Evolutionary conservation across 192 early-diverging fungal genomes (phyloP).

Genomic region (Thoreauomyces humboldtii): DNA sequence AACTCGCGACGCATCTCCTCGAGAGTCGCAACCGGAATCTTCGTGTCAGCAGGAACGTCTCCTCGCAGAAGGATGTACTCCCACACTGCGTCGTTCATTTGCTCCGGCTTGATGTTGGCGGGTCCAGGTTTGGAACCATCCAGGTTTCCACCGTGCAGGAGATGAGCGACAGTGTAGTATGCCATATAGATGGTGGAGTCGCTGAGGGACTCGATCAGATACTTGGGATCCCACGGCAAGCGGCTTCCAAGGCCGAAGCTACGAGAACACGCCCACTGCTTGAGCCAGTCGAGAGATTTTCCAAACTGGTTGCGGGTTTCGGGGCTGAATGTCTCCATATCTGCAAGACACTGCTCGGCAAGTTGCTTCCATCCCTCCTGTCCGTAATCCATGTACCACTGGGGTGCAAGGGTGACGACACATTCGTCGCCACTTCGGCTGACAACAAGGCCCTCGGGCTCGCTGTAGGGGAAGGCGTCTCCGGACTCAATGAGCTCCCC

Average conservation of each 20-base stretch:
- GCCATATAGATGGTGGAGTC: slow-evolving; percentile 99
- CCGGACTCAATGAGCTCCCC: slow-evolving; percentile 67
- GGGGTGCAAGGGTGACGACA: slow-evolving; percentile 90
- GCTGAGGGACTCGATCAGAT: slow-evolving; percentile 91
- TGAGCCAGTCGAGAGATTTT: slow-evolving; percentile 86
- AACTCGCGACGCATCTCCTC: slow-evolving; percentile 84
- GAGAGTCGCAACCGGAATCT: slow-evolving; percentile 66
- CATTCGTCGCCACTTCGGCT: slow-evolving; percentile 95
- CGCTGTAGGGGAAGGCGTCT: slow-evolving; percentile 85
- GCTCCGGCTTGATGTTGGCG: slow-evolving; percentile 70
- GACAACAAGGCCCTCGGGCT: slow-evolving; percentile 92
- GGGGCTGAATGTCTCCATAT: slow-evolving; percentile 75
- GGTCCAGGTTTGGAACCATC: slow-evolving; percentile 78
- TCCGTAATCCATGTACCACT: slow-evolving; percentile 99
- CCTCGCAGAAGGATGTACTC: slow-evolving; percentile 83
- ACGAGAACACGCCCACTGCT: slow-evolving; percentile 95
- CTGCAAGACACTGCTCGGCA: slow-evolving; percentile 69
- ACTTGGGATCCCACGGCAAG: slow-evolving; percentile 91
- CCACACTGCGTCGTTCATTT: slow-evolving; percentile 93
- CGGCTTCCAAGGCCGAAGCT: slow-evolving; percentile 89
- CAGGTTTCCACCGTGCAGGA: slow-evolving; percentile 82
- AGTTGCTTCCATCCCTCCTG: slow-evolving; percentile 77
- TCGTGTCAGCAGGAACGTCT: slow-evolving; percentile 52
- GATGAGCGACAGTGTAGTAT: slow-evolving; percentile 95
- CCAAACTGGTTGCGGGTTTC: slow-evolving; percentile 88